These are phyloP conservation scores for Fusarium transvaalense DNA, from an alignment of 2,329 filamentous ascomycete species.

Conservation along the genomic window DNA sequence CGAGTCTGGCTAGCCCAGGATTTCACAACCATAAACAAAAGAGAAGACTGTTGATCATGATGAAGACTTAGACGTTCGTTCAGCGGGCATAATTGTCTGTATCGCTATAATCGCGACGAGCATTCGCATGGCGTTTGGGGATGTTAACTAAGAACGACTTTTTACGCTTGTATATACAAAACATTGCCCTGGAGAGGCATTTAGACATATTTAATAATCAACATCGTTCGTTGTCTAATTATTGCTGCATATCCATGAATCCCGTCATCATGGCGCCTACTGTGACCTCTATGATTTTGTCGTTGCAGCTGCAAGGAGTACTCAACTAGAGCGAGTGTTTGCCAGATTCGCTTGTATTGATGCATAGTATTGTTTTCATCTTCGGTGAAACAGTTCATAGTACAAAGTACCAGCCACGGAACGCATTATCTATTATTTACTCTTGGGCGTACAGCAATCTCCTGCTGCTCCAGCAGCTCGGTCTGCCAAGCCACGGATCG, in stretches of 20 bases:
- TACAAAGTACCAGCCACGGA: background rate
- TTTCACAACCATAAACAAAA: slow-evolving; percentile 22
- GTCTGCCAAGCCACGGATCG: slow-evolving; percentile 61
- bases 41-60: slow-evolving; percentile 39
- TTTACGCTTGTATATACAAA: slow-evolving; percentile 51
- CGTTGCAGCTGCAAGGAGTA: too few species aligned
- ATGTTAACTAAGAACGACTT: slow-evolving; percentile 47
- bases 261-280: background rate
- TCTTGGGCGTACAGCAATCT: slow-evolving; percentile 67
- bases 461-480: slow-evolving; percentile 60
- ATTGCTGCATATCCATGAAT: background rate
- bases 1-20: slow-evolving; percentile 22
- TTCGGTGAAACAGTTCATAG: background rate
- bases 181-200: slow-evolving; percentile 46
- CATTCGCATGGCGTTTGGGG: slow-evolving; percentile 51
- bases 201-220: slow-evolving; percentile 53
- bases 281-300: background rate
- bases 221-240: slow-evolving; percentile 47
- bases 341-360: too few species aligned
- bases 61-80: slow-evolving; percentile 44
- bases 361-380: background rate
- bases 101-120: slow-evolving; percentile 39
- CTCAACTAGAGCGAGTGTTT: too few species aligned
- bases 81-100: slow-evolving; percentile 36
- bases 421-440: slow-evolving; percentile 33